phyloP scores from a whole-genome alignment of 805 yeast genomes.

The Helenozyma baotianmanensis region DNA sequence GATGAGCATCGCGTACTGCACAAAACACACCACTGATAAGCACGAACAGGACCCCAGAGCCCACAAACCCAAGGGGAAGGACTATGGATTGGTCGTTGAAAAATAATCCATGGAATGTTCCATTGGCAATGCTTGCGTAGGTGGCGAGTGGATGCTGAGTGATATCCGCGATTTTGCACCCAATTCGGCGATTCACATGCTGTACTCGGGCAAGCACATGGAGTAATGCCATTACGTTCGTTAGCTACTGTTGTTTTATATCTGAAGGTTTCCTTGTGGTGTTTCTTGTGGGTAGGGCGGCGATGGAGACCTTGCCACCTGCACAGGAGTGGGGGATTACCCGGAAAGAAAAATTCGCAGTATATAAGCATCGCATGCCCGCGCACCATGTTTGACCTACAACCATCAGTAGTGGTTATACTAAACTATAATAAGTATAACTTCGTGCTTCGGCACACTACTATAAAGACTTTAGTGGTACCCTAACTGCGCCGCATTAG shows the following conservation, averaged over 20 bases:
- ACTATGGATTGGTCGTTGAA: too few relatives aligned
- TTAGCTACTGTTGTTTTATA: too few relatives aligned
- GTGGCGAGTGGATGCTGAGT: too few relatives aligned
- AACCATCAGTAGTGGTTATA: constrained; percentile 80
- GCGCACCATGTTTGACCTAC: constrained; percentile 8
- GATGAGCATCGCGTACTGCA: constrained; percentile 16
- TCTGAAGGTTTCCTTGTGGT: too few relatives aligned
- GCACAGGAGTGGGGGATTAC: constrained; percentile 10
- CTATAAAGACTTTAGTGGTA: constrained; percentile 39
- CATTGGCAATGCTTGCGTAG: too few relatives aligned
- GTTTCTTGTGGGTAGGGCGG: too few relatives aligned
- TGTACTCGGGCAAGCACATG: too few relatives aligned
- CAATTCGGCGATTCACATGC: too few relatives aligned
- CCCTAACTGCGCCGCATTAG: constrained; percentile 39
- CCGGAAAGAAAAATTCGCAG: constrained; percentile 6
- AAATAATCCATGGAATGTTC: too few relatives aligned
- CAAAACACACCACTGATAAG: not conserved
- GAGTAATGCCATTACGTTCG: too few relatives aligned
- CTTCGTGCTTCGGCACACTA: constrained; percentile 36
- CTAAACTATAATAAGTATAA: constrained; percentile 60
- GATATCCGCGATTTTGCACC: too few relatives aligned
- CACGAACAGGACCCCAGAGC: not conserved
- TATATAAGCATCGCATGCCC: constrained; percentile 12
- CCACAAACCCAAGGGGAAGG: not conserved
- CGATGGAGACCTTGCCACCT: too few relatives aligned